Evolutionary conservation across 2,329 filamentous ascomycete species (phyloP), one percentile per base, ranked within the genome.

Genomic region (Pyrenophora tritici-repentis): DNA sequence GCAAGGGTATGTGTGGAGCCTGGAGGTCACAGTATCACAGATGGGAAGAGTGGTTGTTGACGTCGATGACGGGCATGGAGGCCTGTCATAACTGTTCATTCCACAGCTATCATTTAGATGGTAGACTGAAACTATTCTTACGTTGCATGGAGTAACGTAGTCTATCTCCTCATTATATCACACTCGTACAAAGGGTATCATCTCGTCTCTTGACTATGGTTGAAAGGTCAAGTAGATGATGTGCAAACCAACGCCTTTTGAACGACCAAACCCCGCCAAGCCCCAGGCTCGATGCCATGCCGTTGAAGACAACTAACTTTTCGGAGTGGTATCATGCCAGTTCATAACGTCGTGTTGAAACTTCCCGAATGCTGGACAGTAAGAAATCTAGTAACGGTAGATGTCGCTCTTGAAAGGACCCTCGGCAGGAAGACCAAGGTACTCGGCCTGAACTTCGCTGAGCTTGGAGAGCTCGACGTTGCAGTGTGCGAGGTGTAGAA

Each of bases 351-450:
- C 78, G 79, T 83, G 79, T 82, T 82, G 79, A 78, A 78, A 75
- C 68, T 64, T 65, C 59, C 51, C 55, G 63, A 62, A 57, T 58
- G 47, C 48, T 56, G 51, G 22, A 58, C 50, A 53, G 39, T 66
- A 70, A 67, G 47, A 68, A 67, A 66, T 69, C 68, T 74, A 74
- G 69, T 74, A 74, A 53, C 72, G 72, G 75, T 90, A 92, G 85
- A 92, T 90, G 67, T 97, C 93, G 79, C 82, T 83, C 91, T 99
- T 99, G 89, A 85, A 99, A 70, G 94, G 94, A 75, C 94, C 94
- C 82, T 92, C 88, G 61, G 85, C 74, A 55, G 86, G 83, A 66
- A 99, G 83, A 70, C 91, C 86, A 74, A 97, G 89, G 83, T 99
- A 99, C 74, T 97, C 94, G 66, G 91, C 88, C 85, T 99, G 94